Percentiles rank a stretch among this genome's conserved stretches.
These are phyloP conservation scores for Chimonanthus praecox DNA, from an alignment of 164 flowering plant species.

Conservation along the genomic window DNA sequence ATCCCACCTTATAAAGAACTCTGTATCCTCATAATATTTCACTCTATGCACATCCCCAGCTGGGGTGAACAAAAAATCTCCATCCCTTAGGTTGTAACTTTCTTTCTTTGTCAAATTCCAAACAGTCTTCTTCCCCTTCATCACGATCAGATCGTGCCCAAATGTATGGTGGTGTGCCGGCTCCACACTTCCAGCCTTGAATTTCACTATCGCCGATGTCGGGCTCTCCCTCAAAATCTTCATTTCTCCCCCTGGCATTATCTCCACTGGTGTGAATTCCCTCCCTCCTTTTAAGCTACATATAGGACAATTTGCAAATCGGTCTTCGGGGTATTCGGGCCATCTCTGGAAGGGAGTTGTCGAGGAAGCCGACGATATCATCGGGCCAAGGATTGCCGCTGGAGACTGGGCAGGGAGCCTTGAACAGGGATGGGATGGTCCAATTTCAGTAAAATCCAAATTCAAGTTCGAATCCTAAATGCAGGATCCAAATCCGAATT, in stretches of 20 bases:
- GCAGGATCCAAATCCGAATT: too few species aligned
- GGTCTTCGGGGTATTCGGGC: slow-evolving; percentile 27
- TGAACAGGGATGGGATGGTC: slow-evolving; percentile 4
- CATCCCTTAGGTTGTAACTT: slow-evolving; percentile 51
- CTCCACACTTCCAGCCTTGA: slow-evolving; percentile 84
- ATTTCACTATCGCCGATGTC: slow-evolving; percentile 79
- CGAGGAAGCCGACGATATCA: slow-evolving; percentile 49
- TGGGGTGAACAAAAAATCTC: slow-evolving; percentile 82
- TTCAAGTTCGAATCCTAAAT: too few species aligned
- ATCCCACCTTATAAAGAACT: slow-evolving; percentile 95
- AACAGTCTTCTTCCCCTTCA: slow-evolving; percentile 76
- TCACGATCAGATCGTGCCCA: slow-evolving; percentile 86
- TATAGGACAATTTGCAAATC: slow-evolving; percentile 32
- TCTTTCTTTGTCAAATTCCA: slow-evolving; percentile 78
- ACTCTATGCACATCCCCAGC: slow-evolving; percentile 88
- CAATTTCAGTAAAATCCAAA: too few species aligned
- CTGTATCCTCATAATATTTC: slow-evolving; percentile 79
- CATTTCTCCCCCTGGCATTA: slow-evolving; percentile 85
- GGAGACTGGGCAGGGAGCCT: slow-evolving; percentile 83
- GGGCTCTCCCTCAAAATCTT: slow-evolving; percentile 82
- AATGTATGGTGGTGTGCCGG: slow-evolving; percentile 93
- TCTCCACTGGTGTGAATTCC: slow-evolving; percentile 49
- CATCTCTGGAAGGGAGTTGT: slow-evolving; percentile 57
- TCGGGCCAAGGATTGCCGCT: slow-evolving; percentile 55
- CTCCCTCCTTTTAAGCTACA: slow-evolving; percentile 54